Percentiles rank a stretch among this genome's conserved stretches.
phyloP scores from a whole-genome alignment of 1,284 basidiomycete genomes.

The Leccinum ponderosum region DNA sequence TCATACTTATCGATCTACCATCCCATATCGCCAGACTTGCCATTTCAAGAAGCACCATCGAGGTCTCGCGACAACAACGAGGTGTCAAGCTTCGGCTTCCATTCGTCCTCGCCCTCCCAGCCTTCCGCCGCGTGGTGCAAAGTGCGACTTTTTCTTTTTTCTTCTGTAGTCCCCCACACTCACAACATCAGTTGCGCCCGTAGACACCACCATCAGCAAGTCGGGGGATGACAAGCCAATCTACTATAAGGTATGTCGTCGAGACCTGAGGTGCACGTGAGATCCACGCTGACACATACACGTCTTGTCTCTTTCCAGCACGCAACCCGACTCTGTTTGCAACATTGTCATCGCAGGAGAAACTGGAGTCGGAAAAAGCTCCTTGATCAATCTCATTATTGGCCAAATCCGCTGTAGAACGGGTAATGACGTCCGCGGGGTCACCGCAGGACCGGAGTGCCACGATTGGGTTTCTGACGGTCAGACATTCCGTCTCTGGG shows the following conservation, averaged over 20 bases:
- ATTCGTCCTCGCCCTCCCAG: slow-evolving; percentile 6
- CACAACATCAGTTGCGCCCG: background rate
- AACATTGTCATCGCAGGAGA: slow-evolving; percentile 33
- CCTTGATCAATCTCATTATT: slow-evolving; percentile 32
- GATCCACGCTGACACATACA: slow-evolving; percentile 9
- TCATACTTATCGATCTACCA: slow-evolving; percentile 14
- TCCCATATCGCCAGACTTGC: slow-evolving; percentile 18
- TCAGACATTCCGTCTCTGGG: slow-evolving; percentile 34
- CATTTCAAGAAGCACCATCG: slow-evolving; percentile 24
- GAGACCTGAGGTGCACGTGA: background rate
- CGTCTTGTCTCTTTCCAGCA: slow-evolving; percentile 9
- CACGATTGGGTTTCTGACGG: slow-evolving; percentile 23
- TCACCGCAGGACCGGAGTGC: slow-evolving; percentile 25
- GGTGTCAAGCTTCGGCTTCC: slow-evolving; percentile 15
- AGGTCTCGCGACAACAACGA: slow-evolving; percentile 24
- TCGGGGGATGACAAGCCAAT: slow-evolving; percentile 12
- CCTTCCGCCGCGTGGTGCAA: slow-evolving; percentile 1
- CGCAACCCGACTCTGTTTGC: slow-evolving; percentile 17
- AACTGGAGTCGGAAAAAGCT: slow-evolving; percentile 36
- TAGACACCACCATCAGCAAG: background rate
- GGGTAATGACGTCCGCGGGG: slow-evolving; percentile 33
- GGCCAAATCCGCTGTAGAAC: slow-evolving; percentile 21
- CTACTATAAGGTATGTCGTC: slow-evolving; percentile 4
- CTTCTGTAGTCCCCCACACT: background rate
- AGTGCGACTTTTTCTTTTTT: slow-evolving; percentile 3